Percentiles rank a stretch among this genome's conserved stretches.
These are phyloP conservation scores for Ogataea hybrid DNA, from an alignment of 1,139 yeast genomes.

Conservation along the genomic window DNA sequence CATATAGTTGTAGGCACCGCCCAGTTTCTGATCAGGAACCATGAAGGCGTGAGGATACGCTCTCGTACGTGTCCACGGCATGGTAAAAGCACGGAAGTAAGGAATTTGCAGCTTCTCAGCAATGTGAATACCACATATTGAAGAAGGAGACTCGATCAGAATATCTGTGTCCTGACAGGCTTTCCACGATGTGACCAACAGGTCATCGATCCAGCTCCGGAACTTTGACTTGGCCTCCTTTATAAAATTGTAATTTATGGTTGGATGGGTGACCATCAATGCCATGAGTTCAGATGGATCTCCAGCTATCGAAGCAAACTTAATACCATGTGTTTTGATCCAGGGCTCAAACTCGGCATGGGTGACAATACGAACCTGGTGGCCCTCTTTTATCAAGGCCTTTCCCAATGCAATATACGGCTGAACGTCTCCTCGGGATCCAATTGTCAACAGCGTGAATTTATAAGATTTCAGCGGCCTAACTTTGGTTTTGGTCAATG, in stretches of 20 bases:
- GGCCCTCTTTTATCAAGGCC: conserved; percentile 78
- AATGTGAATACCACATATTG: conserved; percentile 93
- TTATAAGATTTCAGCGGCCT: conserved; percentile 53
- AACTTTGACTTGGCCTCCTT: conserved; percentile 81
- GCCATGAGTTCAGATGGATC: conserved; percentile 92
- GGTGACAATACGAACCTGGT: conserved; percentile 78
- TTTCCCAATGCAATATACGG: conserved; percentile 90
- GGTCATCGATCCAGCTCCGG: conserved; percentile 74
- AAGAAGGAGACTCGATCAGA: conserved; percentile 88
- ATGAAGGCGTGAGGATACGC: conserved; percentile 96
- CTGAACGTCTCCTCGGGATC: conserved; percentile 95
- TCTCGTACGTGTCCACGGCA: conserved; percentile 97
- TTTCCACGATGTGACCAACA: conserved; percentile 70
- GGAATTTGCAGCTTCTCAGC: conserved; percentile 92
- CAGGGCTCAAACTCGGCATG: conserved; percentile 79
- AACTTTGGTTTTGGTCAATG: conserved; percentile 48
- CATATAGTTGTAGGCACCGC: conserved; percentile 88
- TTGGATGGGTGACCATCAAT: conserved; percentile 87
- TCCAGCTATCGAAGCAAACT: conserved; percentile 79
- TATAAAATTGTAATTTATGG: conserved; percentile 78
- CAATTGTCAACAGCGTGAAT: conserved; percentile 80
- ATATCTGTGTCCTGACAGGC: conserved; percentile 82
- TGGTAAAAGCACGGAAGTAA: conserved; percentile 90
- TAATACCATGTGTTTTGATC: conserved; percentile 65
- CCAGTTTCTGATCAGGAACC: conserved; percentile 89